Base-by-base conservation (phyloP, 148 eudicot species). In the Silene conica region DNA sequence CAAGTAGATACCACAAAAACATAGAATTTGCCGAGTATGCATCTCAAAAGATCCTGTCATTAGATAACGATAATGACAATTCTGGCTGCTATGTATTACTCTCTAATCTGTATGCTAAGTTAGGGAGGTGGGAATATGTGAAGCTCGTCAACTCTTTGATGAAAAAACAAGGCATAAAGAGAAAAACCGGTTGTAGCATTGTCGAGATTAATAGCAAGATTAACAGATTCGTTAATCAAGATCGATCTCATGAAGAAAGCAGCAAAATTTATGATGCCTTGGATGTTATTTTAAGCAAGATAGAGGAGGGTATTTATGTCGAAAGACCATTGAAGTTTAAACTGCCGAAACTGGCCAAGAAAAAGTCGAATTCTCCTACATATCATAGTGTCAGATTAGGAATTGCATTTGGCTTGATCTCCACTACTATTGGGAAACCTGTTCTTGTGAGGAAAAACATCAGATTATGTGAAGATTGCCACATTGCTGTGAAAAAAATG, bases 391-490 rank as follows among this genome's bases (percentile, higher is more conserved):
- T 91, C 57, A 85, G 93, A 78, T 75, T 86, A 50, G 89, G 85
- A 9, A 78, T 87, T 46, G 77, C 82, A 12, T 89, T 69, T 19
- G 93, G 96, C 2, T 81, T 89, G 84, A 87, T 89, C 41, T 73
- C 84, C 0, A 83, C 82, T 10, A 60, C 79, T 20, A 15, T 82
- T 38, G 88, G 87, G 57, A 70, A 67, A 7, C 83, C 91, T 22
- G 73, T 91, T 79, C 64, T 91, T 72, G 85, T 86, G 4, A 75
- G 84, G 81, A 89, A 86, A 72, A 89, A 83, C 72, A 58, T 80
- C 65, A 81, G 92, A 77, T 63, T 89, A 63, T 89, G 96, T 73
- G 85, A 84, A 76, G 82, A 86, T 74, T 90, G 96, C 71, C 96
- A 89, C 73, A 48, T 64, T 63, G 86, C 82, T 73, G 82, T 74